Percentiles rank a stretch among this genome's conserved stretches.
Evolutionary conservation across 495 filamentous ascomycete species (phyloP).

Genomic region (Lasiosphaeria ovina): DNA sequence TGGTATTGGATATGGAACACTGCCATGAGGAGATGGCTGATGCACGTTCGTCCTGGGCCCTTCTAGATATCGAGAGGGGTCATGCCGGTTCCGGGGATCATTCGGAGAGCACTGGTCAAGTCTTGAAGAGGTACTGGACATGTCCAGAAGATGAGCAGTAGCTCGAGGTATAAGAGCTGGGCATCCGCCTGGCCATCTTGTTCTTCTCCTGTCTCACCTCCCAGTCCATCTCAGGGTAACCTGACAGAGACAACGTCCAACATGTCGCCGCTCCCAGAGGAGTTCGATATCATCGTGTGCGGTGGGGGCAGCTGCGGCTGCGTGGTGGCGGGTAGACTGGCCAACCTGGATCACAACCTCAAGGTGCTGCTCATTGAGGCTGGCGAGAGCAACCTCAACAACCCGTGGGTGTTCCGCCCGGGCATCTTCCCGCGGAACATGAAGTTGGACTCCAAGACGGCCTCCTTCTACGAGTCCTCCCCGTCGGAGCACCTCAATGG

Average conservation of each 20-base stretch:
- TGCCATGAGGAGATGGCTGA: not conserved
- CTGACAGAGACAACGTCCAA: not conserved
- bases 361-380: conserved; percentile 77
- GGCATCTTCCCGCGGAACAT: conserved; percentile 66
- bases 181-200: not conserved
- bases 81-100: not conserved
- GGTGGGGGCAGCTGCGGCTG: conserved; percentile 71
- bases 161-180: conserved; percentile 2
- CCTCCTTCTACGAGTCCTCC: conserved; percentile 76
- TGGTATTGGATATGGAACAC: not conserved
- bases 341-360: conserved; percentile 77
- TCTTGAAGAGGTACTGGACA: not conserved
- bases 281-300: conserved; percentile 83
- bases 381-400: conserved; percentile 78
- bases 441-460: conserved; percentile 74
- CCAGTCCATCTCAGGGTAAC: not conserved
- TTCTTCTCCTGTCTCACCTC: not conserved
- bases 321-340: conserved; percentile 75
- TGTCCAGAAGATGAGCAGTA: no score
- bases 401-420: conserved; percentile 78
- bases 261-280: conserved; percentile 56
- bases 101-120: conserved; percentile 10
- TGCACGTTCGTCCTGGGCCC: not conserved
- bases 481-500: conserved; percentile 72
- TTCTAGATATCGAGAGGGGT: not conserved